Evolutionary conservation across 768 basidiomycete species (phyloP).

Genomic region (Rhodotorula toruloides): DNA sequence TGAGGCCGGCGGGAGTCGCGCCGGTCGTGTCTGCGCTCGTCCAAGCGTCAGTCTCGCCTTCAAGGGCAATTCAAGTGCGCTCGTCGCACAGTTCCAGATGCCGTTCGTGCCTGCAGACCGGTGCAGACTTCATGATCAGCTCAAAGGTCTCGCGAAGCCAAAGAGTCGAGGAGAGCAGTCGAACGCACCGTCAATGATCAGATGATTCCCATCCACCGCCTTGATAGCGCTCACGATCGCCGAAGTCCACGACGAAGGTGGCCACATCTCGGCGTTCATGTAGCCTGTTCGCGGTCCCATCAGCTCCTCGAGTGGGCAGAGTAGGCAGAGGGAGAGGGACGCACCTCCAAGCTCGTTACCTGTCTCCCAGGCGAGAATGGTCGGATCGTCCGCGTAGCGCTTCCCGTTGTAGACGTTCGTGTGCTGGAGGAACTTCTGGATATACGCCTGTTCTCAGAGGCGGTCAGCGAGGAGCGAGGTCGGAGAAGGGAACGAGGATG

Average conservation of each 20-base stretch:
- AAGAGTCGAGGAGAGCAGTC: too few relatives aligned
- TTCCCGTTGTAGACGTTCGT: slow-evolving; percentile 36
- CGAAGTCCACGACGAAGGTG: slow-evolving; percentile 10
- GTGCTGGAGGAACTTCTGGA: slow-evolving; percentile 22
- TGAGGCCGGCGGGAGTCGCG: slow-evolving; percentile 4
- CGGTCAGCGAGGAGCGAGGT: not conserved
- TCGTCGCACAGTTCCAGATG: slow-evolving; percentile 8
- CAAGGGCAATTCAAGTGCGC: too few relatives aligned
- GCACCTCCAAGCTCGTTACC: slow-evolving; percentile 40
- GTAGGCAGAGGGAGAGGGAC: not conserved
- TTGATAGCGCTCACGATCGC: not conserved
- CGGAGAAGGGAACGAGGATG: not conserved
- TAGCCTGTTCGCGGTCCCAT: not conserved
- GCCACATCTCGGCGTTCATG: slow-evolving; percentile 24
- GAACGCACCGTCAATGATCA: too few relatives aligned
- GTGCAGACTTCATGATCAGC: too few relatives aligned
- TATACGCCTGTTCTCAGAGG: slow-evolving; percentile 18
- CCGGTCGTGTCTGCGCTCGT: not conserved
- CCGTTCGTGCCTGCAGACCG: slow-evolving; percentile 29
- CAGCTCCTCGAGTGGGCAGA: not conserved
- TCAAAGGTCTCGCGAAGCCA: not conserved
- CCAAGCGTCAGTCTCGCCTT: not conserved
- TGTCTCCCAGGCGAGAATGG: slow-evolving; percentile 41
- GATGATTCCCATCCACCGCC: not conserved
- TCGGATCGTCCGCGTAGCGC: slow-evolving; percentile 32